Conservation (phyloP, 345 rosid genomes). For the Linum trigynum region DNA sequence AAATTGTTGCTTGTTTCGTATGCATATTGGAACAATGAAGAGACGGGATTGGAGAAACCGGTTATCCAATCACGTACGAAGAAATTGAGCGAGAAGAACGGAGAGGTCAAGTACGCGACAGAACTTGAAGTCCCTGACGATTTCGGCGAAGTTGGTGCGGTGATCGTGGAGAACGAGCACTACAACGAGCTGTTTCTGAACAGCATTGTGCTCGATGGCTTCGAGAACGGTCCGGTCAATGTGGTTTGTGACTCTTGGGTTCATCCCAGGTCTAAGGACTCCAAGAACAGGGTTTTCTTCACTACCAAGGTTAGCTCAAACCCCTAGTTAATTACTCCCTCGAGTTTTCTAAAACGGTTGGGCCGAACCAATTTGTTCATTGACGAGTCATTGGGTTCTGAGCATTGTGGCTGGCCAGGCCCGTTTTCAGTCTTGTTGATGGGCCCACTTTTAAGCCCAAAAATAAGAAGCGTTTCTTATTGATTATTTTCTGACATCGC, state of each 20-base stretch:
- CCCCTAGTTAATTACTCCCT: too few relatives aligned
- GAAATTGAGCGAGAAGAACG: neutral
- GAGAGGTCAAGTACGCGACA: constrained; percentile 10
- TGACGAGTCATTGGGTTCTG: too few relatives aligned
- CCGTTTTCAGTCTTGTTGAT: too few relatives aligned
- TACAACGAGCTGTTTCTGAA: constrained; percentile 13
- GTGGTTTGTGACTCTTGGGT: constrained; percentile 16
- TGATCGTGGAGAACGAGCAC: constrained; percentile 15
- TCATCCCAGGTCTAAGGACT: constrained; percentile 12
- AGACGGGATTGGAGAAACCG: constrained; percentile 15
- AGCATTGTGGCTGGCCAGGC: too few relatives aligned
- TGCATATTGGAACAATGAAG: neutral
- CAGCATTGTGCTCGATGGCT: constrained; percentile 14
- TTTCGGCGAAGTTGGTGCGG: constrained; percentile 20
- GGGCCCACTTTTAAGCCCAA: too few relatives aligned
- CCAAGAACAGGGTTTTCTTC: constrained; percentile 15
- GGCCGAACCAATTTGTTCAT: too few relatives aligned
- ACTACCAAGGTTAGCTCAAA: constrained; percentile 12
- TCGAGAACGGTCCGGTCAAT: constrained; percentile 6
- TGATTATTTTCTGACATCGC: too few relatives aligned
- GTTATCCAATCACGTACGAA: constrained; percentile 12
- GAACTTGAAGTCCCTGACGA: constrained; percentile 14
- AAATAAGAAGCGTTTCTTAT: neutral
- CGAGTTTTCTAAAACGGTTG: too few relatives aligned
- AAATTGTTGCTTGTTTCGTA: too few relatives aligned